Evolutionary conservation across 139 green algal genomes (phyloP).

Genomic region (Micromonas pusilla): DNA sequence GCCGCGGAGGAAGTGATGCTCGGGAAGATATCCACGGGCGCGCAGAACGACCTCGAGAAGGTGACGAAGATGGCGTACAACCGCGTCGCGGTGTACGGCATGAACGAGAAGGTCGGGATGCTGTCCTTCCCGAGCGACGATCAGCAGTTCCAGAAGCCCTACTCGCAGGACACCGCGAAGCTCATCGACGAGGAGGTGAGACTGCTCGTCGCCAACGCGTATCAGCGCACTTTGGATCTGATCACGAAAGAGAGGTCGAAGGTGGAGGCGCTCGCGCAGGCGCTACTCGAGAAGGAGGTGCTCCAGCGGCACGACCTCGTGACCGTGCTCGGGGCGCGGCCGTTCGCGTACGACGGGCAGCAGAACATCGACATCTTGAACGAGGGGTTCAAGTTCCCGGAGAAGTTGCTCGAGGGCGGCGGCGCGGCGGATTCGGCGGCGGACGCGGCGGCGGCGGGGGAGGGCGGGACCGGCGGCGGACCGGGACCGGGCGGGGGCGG

Average conservation of each 20-base stretch:
- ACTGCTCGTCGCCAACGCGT: slow-evolving; percentile 68
- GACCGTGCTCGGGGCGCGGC: slow-evolving; percentile 77
- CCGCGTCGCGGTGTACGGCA: slow-evolving; percentile 86
- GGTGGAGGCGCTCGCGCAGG: slow-evolving; percentile 76
- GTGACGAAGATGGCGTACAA: slow-evolving; percentile 95
- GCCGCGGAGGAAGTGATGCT: slow-evolving; percentile 94
- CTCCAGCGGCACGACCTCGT: slow-evolving; percentile 75
- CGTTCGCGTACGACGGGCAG: slow-evolving; percentile 72
- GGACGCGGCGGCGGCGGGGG: background rate
- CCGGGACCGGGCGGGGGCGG: too few relatives aligned
- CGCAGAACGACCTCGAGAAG: slow-evolving; percentile 97
- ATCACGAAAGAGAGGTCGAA: slow-evolving; percentile 70
- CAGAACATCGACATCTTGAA: slow-evolving; percentile 94
- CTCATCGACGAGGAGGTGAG: slow-evolving; percentile 95
- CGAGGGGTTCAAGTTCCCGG: slow-evolving; percentile 18
- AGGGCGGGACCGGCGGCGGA: background rate
- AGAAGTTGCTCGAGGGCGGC: too few relatives aligned
- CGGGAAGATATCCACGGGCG: slow-evolving; percentile 88
- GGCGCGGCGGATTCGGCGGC: background rate
- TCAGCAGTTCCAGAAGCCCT: slow-evolving; percentile 88
- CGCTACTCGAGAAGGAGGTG: slow-evolving; percentile 57
- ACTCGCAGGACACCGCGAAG: slow-evolving; percentile 82
- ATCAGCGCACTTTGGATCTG: slow-evolving; percentile 76
- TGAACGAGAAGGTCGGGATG: slow-evolving; percentile 88
- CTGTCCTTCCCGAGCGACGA: slow-evolving; percentile 86